Evolutionary conservation across 176 grass and related monocot genomes (phyloP), one percentile per base, ranked within the genome.

Genomic region (Carex cristatella): DNA sequence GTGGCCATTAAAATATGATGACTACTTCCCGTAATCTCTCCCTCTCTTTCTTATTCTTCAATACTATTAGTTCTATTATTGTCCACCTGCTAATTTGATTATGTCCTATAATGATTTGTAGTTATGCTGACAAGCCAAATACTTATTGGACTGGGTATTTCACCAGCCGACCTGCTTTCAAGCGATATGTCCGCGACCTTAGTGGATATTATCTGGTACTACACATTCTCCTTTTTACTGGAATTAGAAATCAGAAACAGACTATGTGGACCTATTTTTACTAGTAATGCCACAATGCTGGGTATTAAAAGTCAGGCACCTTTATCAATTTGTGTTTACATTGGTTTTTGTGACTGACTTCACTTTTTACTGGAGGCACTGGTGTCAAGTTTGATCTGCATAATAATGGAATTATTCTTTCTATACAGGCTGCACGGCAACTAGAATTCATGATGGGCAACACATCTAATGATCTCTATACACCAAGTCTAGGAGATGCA

Each of bases 111-210:
- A 85, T 64, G 30, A 42, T 90, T 84, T 87, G 46, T 77, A 94
- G 94, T 72, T 97, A 97, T 91, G 90, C 92, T 86, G 90, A 94
- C 87, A 69, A 87, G 56, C 4, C 68, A 65, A 94, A 97, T 91
- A 89, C 94, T 74, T 97, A 97, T 83, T 97, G 94, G 94, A 97
- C 94, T 82, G 94, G 94, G 19, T 97, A 92, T 79, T 97, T 94
- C 84, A 91, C 92, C 58, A 97, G 94, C 87, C 89, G 92, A 12
- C 92, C 94, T 14, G 83, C 87, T 70, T 97, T 97, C 59, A 97
- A 97, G 79, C 72, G 87, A 84, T 97, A 94, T 87, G 89, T 97
- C 81, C 92, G 94, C 76, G 80, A 84, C 23, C 82, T 88, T 15
- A 94, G 92, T 86, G 94, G 90, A 82, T 97, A 93, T 84, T 97